Evolutionary conservation across 139 green algal genomes (phyloP), one percentile per base, ranked within the genome.

Genomic region (Haematococcus sp.): DNA sequence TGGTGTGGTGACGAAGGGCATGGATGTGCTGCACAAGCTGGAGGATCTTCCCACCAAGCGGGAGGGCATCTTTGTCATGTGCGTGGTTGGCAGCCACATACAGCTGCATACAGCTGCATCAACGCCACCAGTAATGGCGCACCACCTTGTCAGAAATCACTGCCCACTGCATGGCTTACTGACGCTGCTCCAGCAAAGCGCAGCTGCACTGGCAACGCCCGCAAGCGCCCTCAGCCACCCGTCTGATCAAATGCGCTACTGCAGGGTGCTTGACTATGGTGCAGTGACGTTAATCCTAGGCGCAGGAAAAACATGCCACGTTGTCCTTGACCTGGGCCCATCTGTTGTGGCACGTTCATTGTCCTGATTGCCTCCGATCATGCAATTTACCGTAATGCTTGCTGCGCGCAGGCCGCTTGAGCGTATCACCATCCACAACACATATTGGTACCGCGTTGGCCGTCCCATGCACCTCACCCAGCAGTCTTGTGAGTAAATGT

Each of bases 31-130:
- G 32, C 65, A 81, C 17, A 86, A 84, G 51, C 63, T 97, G 46
- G 88, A 97, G 76, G 40, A 71, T 5, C 64, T 94, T 63, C 82
- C 89, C 7, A 97, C 90, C 0, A 75, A 56, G 9, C 74, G 43
- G 1, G 88, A 96, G 64, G 93, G 93, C 33, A 97, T 97, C 44
- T 97, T 97, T 75, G 93, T 96, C 22, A 81, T 81, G 52, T 63
- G 51, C 35, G 51, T 67, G 49, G 7, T 11, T 49, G 40, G 7
- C 40, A 49, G 40, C 11, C 11, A 19, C 40, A 49, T 49, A 11
- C 11, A 19, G 40, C 40, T 49, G 40, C 11, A 7, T 49, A 11
- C 40, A 19, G 40, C 7, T 49, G 7, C n/a, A n/a, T n/a, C n/a
- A n/a, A n/a, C n/a, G n/a, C n/a, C n/a, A n/a, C n/a, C n/a, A n/a